Evolutionary conservation across 164 flowering plant genomes (phyloP).

Genomic region (Platanus orientalis): DNA sequence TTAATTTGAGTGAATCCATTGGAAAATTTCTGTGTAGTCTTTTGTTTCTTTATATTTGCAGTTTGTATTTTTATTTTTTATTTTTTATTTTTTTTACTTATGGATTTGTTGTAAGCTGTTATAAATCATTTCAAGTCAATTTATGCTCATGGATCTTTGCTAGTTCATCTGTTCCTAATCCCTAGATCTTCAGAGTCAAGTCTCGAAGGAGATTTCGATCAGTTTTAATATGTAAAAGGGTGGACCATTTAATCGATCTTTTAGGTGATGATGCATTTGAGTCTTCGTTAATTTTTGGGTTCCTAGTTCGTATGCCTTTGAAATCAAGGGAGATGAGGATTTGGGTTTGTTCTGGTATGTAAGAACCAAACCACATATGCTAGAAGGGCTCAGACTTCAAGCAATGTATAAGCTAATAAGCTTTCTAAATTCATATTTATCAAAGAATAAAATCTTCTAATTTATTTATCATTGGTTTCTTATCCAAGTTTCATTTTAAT

Average conservation of each 20-base stretch:
- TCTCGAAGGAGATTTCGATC: neutral
- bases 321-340: neutral
- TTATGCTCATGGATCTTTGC: neutral
- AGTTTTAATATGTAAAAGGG: neutral
- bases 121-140: neutral
- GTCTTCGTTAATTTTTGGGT: neutral
- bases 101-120: neutral
- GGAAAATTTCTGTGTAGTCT: no score
- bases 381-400: no score
- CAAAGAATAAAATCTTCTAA: no score
- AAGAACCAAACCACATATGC: neutral
- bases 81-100: no score
- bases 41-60: no score
- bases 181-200: no score
- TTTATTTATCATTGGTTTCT: no score
- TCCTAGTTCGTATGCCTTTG: neutral
- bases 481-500: no score
- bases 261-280: constrained; percentile 2
- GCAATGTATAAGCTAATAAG: no score
- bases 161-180: neutral
- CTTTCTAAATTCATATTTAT: no score
- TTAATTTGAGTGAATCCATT: no score
- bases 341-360: neutral
- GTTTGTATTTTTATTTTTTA: no score
- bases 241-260: neutral